Evolutionary conservation across 495 filamentous ascomycete genomes (phyloP).

Genomic region (Neurospora sp.): DNA sequence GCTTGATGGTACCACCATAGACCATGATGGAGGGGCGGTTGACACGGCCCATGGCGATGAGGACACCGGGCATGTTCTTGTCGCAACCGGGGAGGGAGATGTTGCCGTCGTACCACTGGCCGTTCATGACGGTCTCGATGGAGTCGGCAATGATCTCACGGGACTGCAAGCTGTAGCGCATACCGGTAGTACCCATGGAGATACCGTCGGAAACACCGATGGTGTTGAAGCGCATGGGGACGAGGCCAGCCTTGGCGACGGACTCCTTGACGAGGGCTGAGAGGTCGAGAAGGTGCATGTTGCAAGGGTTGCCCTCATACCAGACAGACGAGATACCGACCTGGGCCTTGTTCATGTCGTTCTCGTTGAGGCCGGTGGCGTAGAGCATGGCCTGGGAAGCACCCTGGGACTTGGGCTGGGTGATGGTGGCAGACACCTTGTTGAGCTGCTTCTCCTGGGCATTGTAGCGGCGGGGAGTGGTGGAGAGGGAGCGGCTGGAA

Average conservation of each 20-base stretch:
- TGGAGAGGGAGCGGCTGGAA: constrained; percentile 32
- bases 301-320: constrained; percentile 95
- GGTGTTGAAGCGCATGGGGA: constrained; percentile 94
- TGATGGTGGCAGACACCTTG: constrained; percentile 72
- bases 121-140: constrained; percentile 97
- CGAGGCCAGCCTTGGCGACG: constrained; percentile 67
- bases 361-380: constrained; percentile 74
- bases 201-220: constrained; percentile 86
- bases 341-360: constrained; percentile 88
- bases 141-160: constrained; percentile 94
- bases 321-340: constrained; percentile 88
- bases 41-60: constrained; percentile 95
- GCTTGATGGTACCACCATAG: constrained; percentile 90
- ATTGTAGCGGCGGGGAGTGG: constrained; percentile 24
- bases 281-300: constrained; percentile 94
- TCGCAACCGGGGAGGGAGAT: constrained; percentile 98
- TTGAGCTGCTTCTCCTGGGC: constrained; percentile 54
- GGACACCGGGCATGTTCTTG: constrained; percentile 99
- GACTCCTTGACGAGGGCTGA: constrained; percentile 75
- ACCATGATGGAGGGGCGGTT: constrained; percentile 95
- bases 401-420: constrained; percentile 93
- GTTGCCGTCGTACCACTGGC: constrained; percentile 99
- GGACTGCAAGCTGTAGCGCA: constrained; percentile 91
- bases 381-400: constrained; percentile 99
- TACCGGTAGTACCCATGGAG: constrained; percentile 74